Conservation (phyloP, 2,329 filamentous ascomycete species). For the Colletotrichum coccodes region DNA sequence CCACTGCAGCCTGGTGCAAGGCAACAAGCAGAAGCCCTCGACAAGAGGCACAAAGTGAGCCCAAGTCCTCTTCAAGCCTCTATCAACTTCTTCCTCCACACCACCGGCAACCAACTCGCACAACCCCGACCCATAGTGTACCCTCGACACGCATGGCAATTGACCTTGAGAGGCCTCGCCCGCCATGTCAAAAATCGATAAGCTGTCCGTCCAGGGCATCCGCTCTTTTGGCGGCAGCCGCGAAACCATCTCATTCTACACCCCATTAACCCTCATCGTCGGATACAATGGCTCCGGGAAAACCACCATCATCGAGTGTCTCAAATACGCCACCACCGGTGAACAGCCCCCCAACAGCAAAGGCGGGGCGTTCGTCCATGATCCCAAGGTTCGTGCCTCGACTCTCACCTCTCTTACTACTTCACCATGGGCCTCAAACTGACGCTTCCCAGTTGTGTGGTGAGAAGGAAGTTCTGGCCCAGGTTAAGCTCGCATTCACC, state of each 20-base stretch:
- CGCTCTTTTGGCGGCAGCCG: constrained; percentile 82
- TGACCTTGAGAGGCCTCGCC: constrained; percentile 21
- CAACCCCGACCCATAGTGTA: background rate
- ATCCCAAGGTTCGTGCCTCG: constrained; percentile 75
- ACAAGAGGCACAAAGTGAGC: background rate
- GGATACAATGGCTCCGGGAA: constrained; percentile 98
- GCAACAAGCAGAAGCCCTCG: background rate
- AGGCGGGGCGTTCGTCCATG: constrained; percentile 93
- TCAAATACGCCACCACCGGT: constrained; percentile 97
- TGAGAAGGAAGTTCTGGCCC: constrained; percentile 89
- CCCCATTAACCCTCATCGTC: constrained; percentile 94
- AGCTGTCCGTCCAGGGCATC: constrained; percentile 83
- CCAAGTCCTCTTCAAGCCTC: background rate
- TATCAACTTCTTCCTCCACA: background rate
- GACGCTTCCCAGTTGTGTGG: constrained; percentile 68
- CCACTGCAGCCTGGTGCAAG: constrained; percentile 3
- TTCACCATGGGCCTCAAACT: constrained; percentile 5
- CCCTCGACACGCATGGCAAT: background rate
- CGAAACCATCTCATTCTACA: constrained; percentile 88
- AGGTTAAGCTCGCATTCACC: constrained; percentile 90
- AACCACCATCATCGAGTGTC: constrained; percentile 98
- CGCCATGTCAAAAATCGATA: constrained; percentile 84
- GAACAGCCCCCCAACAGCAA: constrained; percentile 92
- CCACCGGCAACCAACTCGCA: background rate
- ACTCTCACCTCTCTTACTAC: too few relatives aligned